These are phyloP conservation scores for Globisporangium polare DNA, from an alignment of 352 stramenopile genomes.

Conservation along the genomic window DNA sequence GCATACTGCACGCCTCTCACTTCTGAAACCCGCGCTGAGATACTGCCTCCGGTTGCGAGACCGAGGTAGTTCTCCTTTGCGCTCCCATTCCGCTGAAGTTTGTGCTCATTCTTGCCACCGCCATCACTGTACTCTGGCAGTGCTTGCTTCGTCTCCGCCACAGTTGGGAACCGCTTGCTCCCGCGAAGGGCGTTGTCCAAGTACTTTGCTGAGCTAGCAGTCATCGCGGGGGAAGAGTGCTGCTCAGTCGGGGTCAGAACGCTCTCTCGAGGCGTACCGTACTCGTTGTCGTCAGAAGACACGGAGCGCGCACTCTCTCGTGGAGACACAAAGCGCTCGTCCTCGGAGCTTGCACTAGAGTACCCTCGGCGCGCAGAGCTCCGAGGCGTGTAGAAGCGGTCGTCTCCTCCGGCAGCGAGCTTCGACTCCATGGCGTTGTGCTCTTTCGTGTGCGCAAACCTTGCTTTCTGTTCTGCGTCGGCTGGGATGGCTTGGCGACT, in stretches of 20 bases:
- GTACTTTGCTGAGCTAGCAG: constrained; percentile 8
- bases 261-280: constrained; percentile 46
- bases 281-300: constrained; percentile 64
- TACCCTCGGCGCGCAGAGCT: constrained; percentile 55
- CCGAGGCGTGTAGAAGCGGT: constrained; percentile 65
- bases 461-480: background rate
- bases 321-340: constrained; percentile 58
- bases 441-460: background rate
- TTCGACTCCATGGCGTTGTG: constrained; percentile 38
- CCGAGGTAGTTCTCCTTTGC: constrained; percentile 31
- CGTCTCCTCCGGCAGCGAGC: constrained; percentile 22
- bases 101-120: constrained; percentile 3
- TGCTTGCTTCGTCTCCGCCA: constrained; percentile 21
- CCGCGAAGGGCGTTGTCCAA: constrained; percentile 7
- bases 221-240: background rate
- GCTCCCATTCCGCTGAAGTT: constrained; percentile 7
- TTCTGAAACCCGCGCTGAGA: background rate
- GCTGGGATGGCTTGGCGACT: background rate
- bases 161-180: constrained; percentile 11
- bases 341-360: constrained; percentile 46
- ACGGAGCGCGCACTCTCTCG: constrained; percentile 53
- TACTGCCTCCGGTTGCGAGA: constrained; percentile 4
- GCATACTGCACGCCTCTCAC: constrained; percentile 9
- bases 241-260: constrained; percentile 11
- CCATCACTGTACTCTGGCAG: constrained; percentile 7